A percentile compares a stretch with the other conserved stretches of the same genome.
These are phyloP conservation scores for Handroanthus guayacan DNA, from an alignment of 257 asterid genomes.

Conservation along the genomic window DNA sequence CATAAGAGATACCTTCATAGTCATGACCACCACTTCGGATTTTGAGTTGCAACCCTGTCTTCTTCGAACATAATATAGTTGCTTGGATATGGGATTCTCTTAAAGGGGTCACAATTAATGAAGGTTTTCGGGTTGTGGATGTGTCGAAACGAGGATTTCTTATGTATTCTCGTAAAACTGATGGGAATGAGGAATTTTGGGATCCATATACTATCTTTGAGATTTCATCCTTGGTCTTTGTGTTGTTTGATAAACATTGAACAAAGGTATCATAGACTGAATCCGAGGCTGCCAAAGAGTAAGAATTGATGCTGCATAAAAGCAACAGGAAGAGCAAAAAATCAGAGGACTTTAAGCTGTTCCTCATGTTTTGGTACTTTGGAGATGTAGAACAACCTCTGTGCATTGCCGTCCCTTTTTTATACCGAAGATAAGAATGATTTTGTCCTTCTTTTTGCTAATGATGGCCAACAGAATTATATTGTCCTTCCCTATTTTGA, in stretches of 20 bases:
- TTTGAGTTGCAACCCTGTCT: slow-evolving; percentile 46
- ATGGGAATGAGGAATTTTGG: slow-evolving; percentile 41
- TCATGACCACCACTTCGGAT: slow-evolving; percentile 78
- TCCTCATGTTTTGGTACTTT: not conserved
- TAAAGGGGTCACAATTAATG: slow-evolving; percentile 51
- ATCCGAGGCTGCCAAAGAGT: slow-evolving; percentile 21
- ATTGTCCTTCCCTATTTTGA: too few species aligned
- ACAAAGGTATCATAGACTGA: slow-evolving; percentile 36
- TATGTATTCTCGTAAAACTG: slow-evolving; percentile 45
- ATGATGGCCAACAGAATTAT: too few species aligned
- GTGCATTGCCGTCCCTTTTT: not conserved
- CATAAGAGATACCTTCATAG: slow-evolving; percentile 63
- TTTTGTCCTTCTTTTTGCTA: too few species aligned
- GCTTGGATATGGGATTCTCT: slow-evolving; percentile 45
- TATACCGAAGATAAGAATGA: not conserved
- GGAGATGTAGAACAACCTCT: not conserved
- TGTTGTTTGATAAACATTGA: slow-evolving; percentile 37
- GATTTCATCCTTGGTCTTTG: slow-evolving; percentile 37
- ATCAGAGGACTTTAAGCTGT: not conserved
- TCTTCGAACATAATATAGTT: slow-evolving; percentile 54
- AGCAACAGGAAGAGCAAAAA: slow-evolving; percentile 9
- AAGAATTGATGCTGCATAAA: not conserved
- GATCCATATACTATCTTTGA: slow-evolving; percentile 46
- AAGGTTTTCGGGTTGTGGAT: slow-evolving; percentile 54
- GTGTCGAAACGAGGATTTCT: slow-evolving; percentile 60